Conservation (phyloP, 2,329 filamentous ascomycete species). For the Aspergillus sclerotialis region DNA sequence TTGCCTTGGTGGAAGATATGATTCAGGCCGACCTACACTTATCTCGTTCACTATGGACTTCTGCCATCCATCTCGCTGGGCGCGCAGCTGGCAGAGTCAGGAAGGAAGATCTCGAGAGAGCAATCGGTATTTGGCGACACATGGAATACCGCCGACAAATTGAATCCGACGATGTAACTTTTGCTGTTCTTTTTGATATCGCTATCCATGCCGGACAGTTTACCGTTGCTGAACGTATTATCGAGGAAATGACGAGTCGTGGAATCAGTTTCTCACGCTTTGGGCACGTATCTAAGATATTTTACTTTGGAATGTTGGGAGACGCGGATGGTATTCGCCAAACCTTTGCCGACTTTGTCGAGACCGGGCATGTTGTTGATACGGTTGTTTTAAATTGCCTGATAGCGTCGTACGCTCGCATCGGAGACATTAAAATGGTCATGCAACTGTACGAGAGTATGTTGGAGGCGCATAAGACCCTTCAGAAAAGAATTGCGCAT, state of each 20-base stretch:
- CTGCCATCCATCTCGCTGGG: conserved; percentile 70
- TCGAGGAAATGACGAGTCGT: conserved; percentile 70
- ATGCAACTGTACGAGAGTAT: conserved; percentile 78
- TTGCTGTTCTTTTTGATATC: conserved; percentile 87
- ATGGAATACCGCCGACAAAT: conserved; percentile 73
- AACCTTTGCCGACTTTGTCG: conserved; percentile 77
- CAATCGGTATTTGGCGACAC: conserved; percentile 74
- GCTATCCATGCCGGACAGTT: conserved; percentile 83
- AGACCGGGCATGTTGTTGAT: conserved; percentile 80
- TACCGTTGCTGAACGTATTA: conserved; percentile 72
- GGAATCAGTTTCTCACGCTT: conserved; percentile 66
- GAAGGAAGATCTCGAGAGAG: conserved; percentile 56
- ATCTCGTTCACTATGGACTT: conserved; percentile 68
- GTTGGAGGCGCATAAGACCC: conserved; percentile 54
- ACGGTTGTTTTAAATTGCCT: conserved; percentile 81
- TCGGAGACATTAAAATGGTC: conserved; percentile 69
- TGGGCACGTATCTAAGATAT: conserved; percentile 74
- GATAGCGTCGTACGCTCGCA: conserved; percentile 68
- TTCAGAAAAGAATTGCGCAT: conserved; percentile 23
- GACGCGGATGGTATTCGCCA: conserved; percentile 68
- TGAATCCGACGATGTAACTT: conserved; percentile 67
- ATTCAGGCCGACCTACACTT: conserved; percentile 65
- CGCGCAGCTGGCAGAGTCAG: conserved; percentile 58
- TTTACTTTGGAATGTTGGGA: conserved; percentile 69
- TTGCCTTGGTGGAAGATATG: conserved; percentile 77